Percentiles rank a stretch among this genome's conserved stretches.
Evolutionary conservation across 805 yeast genomes (phyloP).

Genomic region (Candida fluviatilis): DNA sequence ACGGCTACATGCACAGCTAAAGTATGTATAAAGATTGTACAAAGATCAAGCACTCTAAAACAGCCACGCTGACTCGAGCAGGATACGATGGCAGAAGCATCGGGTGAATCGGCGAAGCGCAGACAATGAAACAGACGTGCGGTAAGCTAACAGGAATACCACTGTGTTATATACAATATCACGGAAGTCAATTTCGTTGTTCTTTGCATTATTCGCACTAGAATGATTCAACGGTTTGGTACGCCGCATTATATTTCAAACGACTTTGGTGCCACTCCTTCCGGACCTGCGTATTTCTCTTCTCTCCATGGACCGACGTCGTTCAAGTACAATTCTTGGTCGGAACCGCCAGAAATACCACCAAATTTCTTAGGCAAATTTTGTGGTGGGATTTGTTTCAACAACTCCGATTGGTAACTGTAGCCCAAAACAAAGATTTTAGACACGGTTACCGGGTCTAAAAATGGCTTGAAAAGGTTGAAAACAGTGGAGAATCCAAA

Average conservation of each 20-base stretch:
- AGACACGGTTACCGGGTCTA: conserved; percentile 96
- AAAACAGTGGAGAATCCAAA: conserved; percentile 96
- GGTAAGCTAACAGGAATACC: no score
- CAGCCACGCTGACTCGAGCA: no score
- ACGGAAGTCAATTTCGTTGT: no score
- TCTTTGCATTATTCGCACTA: not conserved
- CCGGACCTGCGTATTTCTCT: conserved; percentile 82
- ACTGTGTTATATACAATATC: no score
- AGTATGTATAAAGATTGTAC: no score
- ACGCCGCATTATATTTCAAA: conserved; percentile 9
- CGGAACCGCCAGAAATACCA: conserved; percentile 66
- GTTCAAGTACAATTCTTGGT: conserved; percentile 79
- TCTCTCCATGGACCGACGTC: conserved; percentile 99
- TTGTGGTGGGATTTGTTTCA: conserved; percentile 89
- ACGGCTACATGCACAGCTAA: no score
- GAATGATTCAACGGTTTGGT: not conserved
- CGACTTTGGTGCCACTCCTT: conserved; percentile 80
- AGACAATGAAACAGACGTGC: no score
- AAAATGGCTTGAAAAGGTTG: conserved; percentile 83
- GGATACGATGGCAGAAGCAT: no score
- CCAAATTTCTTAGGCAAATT: conserved; percentile 92
- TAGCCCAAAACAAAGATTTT: conserved; percentile 86
- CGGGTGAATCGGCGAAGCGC: no score
- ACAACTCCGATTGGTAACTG: conserved; percentile 72
- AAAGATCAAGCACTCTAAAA: no score